Base-by-base conservation (phyloP, 1,284 basidiomycete species). In the Sparassis latifolia region DNA sequence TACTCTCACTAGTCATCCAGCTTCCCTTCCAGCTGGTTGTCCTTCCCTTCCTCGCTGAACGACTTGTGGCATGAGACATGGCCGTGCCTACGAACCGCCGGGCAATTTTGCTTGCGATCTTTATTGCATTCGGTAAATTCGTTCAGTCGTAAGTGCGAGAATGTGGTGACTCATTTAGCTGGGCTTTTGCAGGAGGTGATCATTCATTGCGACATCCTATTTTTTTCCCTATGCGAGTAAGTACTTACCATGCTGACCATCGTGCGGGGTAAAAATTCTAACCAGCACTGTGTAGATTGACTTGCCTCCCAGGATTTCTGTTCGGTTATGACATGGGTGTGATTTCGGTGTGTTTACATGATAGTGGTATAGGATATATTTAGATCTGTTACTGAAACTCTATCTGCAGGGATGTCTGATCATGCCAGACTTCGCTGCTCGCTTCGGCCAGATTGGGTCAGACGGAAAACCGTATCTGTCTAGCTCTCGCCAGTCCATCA, bases 311-410 rank as follows among this genome's bases (percentile, higher is more conserved):
- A 79, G 77, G 79, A 7, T 82, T 82, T 60, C 62, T 82, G 12
- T 83, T 84, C 48, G 80, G 83, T 54, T 84, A 86, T 65, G 83
- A 86, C 55, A 84, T 86, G 66, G 82, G 83, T 63, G 82, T 86
- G 52, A 86, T 86, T 50, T 78, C 75, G 39, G 76, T 76, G 9
- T 3, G 27, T 30, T 33, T 45, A 9, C 9, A 38, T 38, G 9
- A 9, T 7, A 38, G 9, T 38, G 9, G 9, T 38, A 20, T 20
- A 20, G 20, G 35, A 33, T 6, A 32, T 30, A 2, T 4, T 10
- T 30, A 7, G 33, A 6, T 40, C 27, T 40, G 39, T 48, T 29
- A 27, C 4, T 52, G n/a, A 33, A 28, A 10, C 33, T 50, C 27
- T 32, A 20, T 20, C 20, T 56, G 2, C 60, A 86, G 79, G 86